phyloP scores from a whole-genome alignment of 2,329 filamentous ascomycete genomes.

The Pseudogymnoascus sp. region DNA sequence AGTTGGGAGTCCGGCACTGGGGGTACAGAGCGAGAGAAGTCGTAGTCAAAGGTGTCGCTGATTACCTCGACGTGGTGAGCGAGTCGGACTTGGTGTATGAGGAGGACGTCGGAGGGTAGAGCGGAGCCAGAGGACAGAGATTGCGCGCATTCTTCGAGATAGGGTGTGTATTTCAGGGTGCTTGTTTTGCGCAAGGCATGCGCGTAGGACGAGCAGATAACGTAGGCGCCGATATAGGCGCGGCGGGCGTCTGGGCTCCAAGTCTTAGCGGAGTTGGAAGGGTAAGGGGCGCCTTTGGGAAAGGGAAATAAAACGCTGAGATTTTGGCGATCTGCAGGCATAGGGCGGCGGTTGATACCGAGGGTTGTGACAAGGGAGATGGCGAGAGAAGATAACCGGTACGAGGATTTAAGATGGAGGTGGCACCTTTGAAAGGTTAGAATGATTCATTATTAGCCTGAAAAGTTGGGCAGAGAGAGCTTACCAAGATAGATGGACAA shows the following conservation, averaged over 20 bases:
- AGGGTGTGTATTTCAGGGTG: not conserved
- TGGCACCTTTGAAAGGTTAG: constrained; percentile 10
- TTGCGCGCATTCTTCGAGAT: constrained; percentile 10
- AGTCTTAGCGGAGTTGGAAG: not conserved
- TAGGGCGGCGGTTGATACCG: constrained; percentile 1
- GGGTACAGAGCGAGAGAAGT: not conserved
- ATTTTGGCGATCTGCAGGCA: not conserved
- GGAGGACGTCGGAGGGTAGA: constrained; percentile 1
- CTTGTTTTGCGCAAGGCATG: constrained; percentile 1
- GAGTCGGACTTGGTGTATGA: constrained; percentile 10
- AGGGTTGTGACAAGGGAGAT: constrained; percentile 8
- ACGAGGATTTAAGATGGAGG: constrained; percentile 11
- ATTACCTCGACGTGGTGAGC: constrained; percentile 9
- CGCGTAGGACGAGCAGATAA: constrained; percentile 10
- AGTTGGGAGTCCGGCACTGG: constrained; percentile 1
- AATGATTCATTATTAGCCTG: not conserved
- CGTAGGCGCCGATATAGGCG: constrained; percentile 10
- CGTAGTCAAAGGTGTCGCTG: constrained; percentile 9
- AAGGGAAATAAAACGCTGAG: constrained; percentile 2
- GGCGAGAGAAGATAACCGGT: constrained; percentile 6
- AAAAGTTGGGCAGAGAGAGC: not conserved
- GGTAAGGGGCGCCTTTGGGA: not conserved
- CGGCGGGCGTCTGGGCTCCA: constrained; percentile 10
- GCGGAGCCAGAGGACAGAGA: constrained; percentile 8
- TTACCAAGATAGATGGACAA: constrained; percentile 11